Conservation (phyloP, 805 yeast species). For the Saccharomycopsis schoenii region DNA sequence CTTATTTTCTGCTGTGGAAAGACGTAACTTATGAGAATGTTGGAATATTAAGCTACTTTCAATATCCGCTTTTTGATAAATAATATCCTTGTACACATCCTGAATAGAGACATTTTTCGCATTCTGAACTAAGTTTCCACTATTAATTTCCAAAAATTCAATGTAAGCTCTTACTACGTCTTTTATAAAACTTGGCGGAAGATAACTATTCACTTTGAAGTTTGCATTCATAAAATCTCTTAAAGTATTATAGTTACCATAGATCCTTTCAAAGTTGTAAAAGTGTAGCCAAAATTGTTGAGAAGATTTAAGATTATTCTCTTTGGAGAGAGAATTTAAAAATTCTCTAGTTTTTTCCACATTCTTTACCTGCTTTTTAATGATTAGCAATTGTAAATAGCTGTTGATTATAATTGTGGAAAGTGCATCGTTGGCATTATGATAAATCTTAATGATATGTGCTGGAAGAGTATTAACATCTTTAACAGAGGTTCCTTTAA, state of each 20-base stretch:
- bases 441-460: neutral
- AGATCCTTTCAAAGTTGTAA: slow-evolving; percentile 41
- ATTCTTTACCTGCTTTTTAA: neutral
- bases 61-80: slow-evolving; percentile 6
- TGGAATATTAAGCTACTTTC: slow-evolving; percentile 10
- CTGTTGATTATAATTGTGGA: neutral
- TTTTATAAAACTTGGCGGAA: slow-evolving; percentile 42
- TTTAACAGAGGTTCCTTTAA: neutral
- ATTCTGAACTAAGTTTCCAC: neutral
- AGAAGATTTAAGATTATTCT: slow-evolving; percentile 15
- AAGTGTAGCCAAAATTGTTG: slow-evolving; percentile 46
- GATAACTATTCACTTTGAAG: slow-evolving; percentile 34
- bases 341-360: neutral
- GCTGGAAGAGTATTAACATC: neutral
- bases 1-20: slow-evolving; percentile 8
- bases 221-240: slow-evolving; percentile 33
- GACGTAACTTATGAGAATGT: slow-evolving; percentile 22
- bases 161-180: slow-evolving; percentile 30
- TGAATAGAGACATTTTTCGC: neutral
- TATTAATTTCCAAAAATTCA: slow-evolving; percentile 28
- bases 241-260: slow-evolving; percentile 36
- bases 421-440: slow-evolving; percentile 1
- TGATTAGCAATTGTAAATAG: slow-evolving; percentile 4
- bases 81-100: slow-evolving; percentile 9
- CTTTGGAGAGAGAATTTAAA: neutral